phyloP scores from a whole-genome alignment of 1,284 basidiomycete species.

The Ganoderma sinense region DNA sequence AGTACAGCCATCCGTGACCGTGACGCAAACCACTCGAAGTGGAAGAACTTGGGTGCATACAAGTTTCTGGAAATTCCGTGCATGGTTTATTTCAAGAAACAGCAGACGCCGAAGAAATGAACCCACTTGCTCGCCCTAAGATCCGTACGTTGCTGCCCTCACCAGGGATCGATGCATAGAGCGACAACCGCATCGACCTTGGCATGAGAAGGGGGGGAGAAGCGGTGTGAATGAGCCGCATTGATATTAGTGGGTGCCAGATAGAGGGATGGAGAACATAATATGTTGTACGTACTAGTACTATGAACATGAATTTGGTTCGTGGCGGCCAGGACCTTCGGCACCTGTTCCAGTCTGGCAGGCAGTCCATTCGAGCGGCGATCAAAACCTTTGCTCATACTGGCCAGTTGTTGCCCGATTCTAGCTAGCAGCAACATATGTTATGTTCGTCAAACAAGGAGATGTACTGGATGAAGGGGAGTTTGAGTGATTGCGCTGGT shows the following conservation, averaged over 20 bases:
- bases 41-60: background rate
- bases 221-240: background rate
- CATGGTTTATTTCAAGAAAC: background rate
- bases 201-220: background rate
- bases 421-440: too few relatives aligned
- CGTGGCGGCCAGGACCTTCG: background rate
- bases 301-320: background rate
- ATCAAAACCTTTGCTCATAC: too few relatives aligned
- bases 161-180: background rate
- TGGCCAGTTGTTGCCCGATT: too few relatives aligned
- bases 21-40: background rate
- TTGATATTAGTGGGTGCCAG: too few relatives aligned
- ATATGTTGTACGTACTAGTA: background rate
- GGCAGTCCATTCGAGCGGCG: too few relatives aligned
- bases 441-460: too few relatives aligned
- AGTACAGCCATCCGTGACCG: background rate
- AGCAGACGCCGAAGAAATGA: background rate
- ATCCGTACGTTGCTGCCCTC: background rate
- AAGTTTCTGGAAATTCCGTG: background rate
- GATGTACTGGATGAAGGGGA: too few relatives aligned
- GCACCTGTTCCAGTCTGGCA: too few relatives aligned
- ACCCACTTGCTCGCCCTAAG: background rate
- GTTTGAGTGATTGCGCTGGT: background rate
- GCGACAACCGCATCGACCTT: background rate
- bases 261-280: background rate